These are phyloP conservation scores for Helminthosporium solani DNA, from an alignment of 2,329 filamentous ascomycete species.

Conservation along the genomic window DNA sequence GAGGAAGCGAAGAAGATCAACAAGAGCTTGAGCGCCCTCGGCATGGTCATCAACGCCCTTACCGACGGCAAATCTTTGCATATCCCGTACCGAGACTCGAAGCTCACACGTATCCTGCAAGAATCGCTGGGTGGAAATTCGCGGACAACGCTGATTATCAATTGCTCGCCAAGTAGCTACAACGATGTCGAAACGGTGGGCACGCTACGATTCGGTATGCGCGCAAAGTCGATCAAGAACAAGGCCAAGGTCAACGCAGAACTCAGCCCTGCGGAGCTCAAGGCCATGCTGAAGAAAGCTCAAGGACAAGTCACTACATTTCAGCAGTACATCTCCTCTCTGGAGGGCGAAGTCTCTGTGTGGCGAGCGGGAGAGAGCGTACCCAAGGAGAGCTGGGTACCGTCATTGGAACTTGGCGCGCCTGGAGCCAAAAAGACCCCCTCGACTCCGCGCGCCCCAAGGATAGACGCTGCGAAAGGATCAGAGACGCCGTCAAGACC, in stretches of 20 bases:
- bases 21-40: constrained; percentile 96
- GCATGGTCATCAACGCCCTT: constrained; percentile 98
- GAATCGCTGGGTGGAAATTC: constrained; percentile 97
- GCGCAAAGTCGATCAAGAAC: constrained; percentile 99
- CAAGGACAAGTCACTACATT: constrained; percentile 87
- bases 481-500: constrained; percentile 51
- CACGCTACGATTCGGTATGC: constrained; percentile 89
- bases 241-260: constrained; percentile 99
- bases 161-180: constrained; percentile 98
- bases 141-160: constrained; percentile 96
- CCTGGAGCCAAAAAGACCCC: constrained; percentile 51
- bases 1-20: constrained; percentile 99
- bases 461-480: constrained; percentile 52
- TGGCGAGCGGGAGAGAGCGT: constrained; percentile 90
- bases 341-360: constrained; percentile 80
- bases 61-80: constrained; percentile 97
- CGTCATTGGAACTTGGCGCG: constrained; percentile 60
- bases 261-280: constrained; percentile 92
- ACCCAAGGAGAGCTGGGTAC: constrained; percentile 84
- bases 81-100: constrained; percentile 95
- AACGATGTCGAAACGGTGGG: constrained; percentile 94
- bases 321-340: constrained; percentile 76
- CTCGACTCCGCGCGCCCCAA: constrained; percentile 55
- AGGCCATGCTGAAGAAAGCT: constrained; percentile 86
- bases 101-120: constrained; percentile 94